Base-by-base conservation (phyloP, 2,329 filamentous ascomycete genomes). In the Pestalotiopsis sp. region DNA sequence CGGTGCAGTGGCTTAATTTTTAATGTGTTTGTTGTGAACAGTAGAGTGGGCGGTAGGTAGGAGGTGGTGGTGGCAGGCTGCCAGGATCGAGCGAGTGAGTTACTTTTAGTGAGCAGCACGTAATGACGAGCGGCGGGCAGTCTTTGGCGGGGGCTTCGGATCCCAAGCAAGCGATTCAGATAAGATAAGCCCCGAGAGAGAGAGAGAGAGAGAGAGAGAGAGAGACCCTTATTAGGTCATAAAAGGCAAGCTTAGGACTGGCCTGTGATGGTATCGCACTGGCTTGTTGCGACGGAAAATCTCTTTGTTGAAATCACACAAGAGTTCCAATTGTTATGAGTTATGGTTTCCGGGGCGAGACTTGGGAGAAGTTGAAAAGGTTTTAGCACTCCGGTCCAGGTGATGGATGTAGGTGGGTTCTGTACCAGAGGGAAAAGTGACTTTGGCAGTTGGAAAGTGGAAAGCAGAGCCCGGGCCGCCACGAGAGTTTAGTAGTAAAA, bases 71-170 rank as follows among this genome's bases (percentile, higher is more conserved):
- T 52, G 22, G 44, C 44, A 39, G 40, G 40, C 14, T 24, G 60
- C 58, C 58, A 35, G 60, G 60, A 20, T 52, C 38, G 39, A 63
- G 60, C 60, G 60, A 44, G 60, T 48, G 60, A 44, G 52, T 44
- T 44, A 63, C 35, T 24, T 52, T 52, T 52, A 52, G 44, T 52
- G 44, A 52, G 44, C 44, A 52, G 44, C 44, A 52, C 44, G 44
- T 52, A 52, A 52, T 52, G 44, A 52, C 44, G 44, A 52, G n/a
- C 44, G 44, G 60, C 38, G 30, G 60, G 38, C 35, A 20, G 22
- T 52, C 24, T 48, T 38, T 6, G 38, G 35, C 20, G 60, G 60
- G 24, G 38, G 26, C 10, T 35, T 39, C 26, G n/a, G 30, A 35
- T 13, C 30, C 58, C n/a, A 24, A 39, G 39, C 60, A 20, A 24